Evolutionary conservation across 768 basidiomycete species (phyloP).

Genomic region (Coprinopsis cinerea): DNA sequence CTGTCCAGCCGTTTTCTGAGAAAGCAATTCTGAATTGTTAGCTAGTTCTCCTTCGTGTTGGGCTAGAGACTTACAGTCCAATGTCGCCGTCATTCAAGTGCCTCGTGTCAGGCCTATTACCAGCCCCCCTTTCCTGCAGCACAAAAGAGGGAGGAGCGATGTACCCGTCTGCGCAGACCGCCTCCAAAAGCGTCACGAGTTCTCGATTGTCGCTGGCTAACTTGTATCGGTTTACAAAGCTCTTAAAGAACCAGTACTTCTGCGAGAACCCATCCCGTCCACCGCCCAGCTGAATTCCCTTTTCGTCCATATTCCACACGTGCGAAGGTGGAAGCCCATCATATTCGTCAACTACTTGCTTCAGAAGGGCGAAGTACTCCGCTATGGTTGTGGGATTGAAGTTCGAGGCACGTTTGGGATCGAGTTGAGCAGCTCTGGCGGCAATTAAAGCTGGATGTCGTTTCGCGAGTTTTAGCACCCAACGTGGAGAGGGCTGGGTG

Average conservation of each 20-base stretch:
- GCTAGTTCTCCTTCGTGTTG: too few species aligned
- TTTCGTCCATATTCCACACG: constrained; percentile 32
- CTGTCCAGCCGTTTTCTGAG: constrained; percentile 23
- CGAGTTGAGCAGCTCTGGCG: constrained; percentile 6
- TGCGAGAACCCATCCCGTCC: constrained; percentile 17
- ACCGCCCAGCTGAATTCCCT: constrained; percentile 27
- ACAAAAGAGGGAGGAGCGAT: constrained; percentile 22
- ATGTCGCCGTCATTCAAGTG: too few species aligned
- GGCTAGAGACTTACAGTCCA: too few species aligned
- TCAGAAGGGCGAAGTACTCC: constrained; percentile 14
- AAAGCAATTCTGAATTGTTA: constrained; percentile 19
- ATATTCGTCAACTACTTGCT: constrained; percentile 14
- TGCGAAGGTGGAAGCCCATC: constrained; percentile 24
- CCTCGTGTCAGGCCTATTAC: too few species aligned
- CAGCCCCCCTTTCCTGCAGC: constrained; percentile 21
- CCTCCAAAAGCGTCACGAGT: constrained; percentile 36
- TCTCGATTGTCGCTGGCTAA: constrained; percentile 29
- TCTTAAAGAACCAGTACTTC: constrained; percentile 18
- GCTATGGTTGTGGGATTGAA: not conserved
- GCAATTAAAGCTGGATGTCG: constrained; percentile 16
- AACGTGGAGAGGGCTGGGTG: constrained; percentile 10
- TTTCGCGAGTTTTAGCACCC: constrained; percentile 7
- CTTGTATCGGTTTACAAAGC: constrained; percentile 14
- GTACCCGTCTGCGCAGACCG: constrained; percentile 28
- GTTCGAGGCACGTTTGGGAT: constrained; percentile 5